Conservation (phyloP, 192 early-diverging fungal genomes). For the Coemansia sp. region DNA sequence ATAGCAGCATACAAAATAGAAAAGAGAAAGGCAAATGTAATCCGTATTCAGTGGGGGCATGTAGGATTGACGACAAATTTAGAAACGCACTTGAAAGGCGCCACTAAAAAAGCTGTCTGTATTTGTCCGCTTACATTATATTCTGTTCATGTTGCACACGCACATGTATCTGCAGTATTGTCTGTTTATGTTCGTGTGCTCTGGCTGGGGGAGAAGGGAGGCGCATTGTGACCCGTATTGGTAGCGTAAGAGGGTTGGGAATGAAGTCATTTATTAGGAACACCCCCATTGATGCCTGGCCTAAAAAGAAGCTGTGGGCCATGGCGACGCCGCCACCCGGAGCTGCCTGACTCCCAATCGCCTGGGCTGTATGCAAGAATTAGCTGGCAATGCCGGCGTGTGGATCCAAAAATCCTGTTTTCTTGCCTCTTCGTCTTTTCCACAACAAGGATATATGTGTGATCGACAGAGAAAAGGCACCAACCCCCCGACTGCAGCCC, state of each 20-base stretch:
- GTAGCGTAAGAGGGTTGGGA: not conserved
- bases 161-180: slow-evolving; percentile 4
- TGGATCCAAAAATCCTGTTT: not conserved
- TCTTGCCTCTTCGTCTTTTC: not conserved
- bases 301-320: not conserved
- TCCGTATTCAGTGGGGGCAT: not conserved
- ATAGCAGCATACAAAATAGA: not conserved
- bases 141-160: not conserved
- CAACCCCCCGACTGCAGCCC: slow-evolving; percentile 3
- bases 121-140: not conserved
- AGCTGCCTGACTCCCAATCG: not conserved
- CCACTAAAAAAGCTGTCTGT: slow-evolving; percentile 1
- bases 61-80: not conserved
- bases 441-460: not conserved
- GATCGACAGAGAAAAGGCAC: slow-evolving; percentile 1
- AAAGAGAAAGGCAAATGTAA: not conserved
- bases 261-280: not conserved
- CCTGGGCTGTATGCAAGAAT: not conserved
- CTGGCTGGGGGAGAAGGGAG: not conserved
- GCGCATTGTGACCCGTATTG: not conserved
- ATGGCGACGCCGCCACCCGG: not conserved
- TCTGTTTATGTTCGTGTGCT: not conserved
- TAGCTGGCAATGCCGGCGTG: not conserved
- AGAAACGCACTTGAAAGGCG: not conserved
- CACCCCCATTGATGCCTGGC: not conserved